Evolutionary conservation across 2,329 filamentous ascomycete species (phyloP).

Genomic region (Myriangium duriaei): DNA sequence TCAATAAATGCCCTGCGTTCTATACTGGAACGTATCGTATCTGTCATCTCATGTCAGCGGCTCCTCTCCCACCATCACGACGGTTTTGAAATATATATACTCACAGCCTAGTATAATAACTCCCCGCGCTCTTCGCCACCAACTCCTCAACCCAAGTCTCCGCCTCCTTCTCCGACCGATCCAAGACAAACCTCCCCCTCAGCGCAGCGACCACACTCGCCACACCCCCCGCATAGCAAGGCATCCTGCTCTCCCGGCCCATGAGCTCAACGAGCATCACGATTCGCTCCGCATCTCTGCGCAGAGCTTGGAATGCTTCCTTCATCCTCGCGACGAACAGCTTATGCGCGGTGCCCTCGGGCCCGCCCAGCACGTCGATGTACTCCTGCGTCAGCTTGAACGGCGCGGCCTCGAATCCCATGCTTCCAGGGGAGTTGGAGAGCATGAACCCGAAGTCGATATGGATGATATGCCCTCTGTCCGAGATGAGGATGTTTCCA

Average conservation of each 20-base stretch:
- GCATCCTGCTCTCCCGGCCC: conserved; percentile 73
- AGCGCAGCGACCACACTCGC: conserved; percentile 56
- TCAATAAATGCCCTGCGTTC: conserved; percentile 78
- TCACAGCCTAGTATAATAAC: conserved; percentile 74
- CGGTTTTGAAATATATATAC: no score
- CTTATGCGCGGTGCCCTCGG: conserved; percentile 56
- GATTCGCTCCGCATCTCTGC: conserved; percentile 66
- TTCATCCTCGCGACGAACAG: conserved; percentile 72
- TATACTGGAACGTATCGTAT: conserved; percentile 78
- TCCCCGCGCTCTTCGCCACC: conserved; percentile 68
- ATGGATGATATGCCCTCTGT: conserved; percentile 74
- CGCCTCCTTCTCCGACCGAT: conserved; percentile 70
- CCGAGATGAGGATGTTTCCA: conserved; percentile 75
- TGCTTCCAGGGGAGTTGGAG: conserved; percentile 71
- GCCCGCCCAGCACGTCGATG: conserved; percentile 66
- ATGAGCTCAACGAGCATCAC: conserved; percentile 76
- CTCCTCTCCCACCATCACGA: conserved; percentile 9
- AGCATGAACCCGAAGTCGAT: conserved; percentile 89
- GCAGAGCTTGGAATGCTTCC: conserved; percentile 68
- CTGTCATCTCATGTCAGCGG: conserved; percentile 31
- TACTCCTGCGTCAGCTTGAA: conserved; percentile 83
- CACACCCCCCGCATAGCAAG: conserved; percentile 67
- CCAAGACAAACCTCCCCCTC: conserved; percentile 65
- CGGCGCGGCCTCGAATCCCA: conserved; percentile 75
- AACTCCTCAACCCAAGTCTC: conserved; percentile 73